A percentile compares a stretch with the other conserved stretches of the same genome.
Conservation (phyloP, 2,329 filamentous ascomycete species). For the Scytalidium lignicola region DNA sequence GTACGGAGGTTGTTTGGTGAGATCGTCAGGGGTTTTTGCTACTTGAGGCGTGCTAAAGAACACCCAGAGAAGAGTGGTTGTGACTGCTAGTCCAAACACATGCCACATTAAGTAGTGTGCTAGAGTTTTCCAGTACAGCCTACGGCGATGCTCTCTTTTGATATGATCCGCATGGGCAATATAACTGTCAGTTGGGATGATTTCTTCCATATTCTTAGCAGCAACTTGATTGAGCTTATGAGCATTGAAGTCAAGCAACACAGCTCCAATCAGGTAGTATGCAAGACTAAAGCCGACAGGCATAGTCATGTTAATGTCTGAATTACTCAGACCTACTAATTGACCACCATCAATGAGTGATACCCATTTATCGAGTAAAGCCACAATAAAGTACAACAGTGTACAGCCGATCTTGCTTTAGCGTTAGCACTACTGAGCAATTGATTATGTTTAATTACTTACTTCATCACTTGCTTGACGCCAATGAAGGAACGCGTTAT, state of each 20-base stretch:
- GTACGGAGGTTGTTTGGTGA: neutral
- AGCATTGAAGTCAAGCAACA: constrained; percentile 50
- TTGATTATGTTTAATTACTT: neutral
- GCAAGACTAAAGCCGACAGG: constrained; percentile 49
- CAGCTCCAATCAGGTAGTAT: constrained; percentile 52
- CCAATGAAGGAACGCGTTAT: constrained; percentile 54
- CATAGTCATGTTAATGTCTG: constrained; percentile 28
- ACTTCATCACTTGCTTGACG: constrained; percentile 50
- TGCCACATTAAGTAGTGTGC: constrained; percentile 44
- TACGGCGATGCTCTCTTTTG: constrained; percentile 22
- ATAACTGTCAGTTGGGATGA: constrained; percentile 38
- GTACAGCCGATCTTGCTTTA: constrained; percentile 35
- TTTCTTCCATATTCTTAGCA: constrained; percentile 35
- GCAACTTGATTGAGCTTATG: constrained; percentile 41
- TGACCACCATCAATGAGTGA: constrained; percentile 39
- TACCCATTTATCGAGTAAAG: constrained; percentile 51
- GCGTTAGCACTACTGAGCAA: neutral
- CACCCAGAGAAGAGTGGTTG: constrained; percentile 44
- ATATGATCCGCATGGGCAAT: constrained; percentile 29
- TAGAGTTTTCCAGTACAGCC: constrained; percentile 46
- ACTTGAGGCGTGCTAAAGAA: constrained; percentile 37
- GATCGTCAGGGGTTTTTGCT: constrained; percentile 19
- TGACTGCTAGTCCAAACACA: constrained; percentile 46
- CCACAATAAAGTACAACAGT: constrained; percentile 48
- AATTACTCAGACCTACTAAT: constrained; percentile 33